phyloP scores from a whole-genome alignment of 2,329 filamentous ascomycete species.

The Aspergillus sp. region DNA sequence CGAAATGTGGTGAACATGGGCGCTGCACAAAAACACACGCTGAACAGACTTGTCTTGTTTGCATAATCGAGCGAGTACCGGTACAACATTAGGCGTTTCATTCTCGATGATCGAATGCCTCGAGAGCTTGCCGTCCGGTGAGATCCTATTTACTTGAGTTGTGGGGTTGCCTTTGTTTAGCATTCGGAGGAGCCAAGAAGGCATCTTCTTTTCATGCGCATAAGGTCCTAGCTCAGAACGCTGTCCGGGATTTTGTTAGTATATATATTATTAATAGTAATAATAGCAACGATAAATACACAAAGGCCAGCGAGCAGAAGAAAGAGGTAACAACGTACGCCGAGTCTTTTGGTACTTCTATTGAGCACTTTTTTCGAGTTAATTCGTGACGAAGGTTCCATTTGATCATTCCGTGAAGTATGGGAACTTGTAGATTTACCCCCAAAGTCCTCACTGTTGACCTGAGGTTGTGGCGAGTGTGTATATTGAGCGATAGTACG shows the following conservation, averaged over 20 bases:
- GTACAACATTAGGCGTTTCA: constrained; percentile 56
- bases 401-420: background rate
- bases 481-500: constrained; percentile 42
- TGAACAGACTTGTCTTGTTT: constrained; percentile 64
- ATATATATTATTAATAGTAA: background rate
- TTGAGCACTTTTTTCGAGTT: background rate
- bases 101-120: constrained; percentile 49
- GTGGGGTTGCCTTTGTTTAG: constrained; percentile 61
- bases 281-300: background rate
- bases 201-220: constrained; percentile 74
- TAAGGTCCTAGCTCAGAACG: constrained; percentile 68
- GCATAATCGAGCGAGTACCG: constrained; percentile 63
- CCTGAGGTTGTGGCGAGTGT: constrained; percentile 3
- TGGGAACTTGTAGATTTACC: background rate
- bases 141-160: constrained; percentile 53
- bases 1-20: constrained; percentile 73
- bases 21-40: constrained; percentile 77
- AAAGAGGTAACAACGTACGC: constrained; percentile 21
- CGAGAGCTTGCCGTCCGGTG: constrained; percentile 43
- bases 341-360: constrained; percentile 29
- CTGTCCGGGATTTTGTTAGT: constrained; percentile 29
- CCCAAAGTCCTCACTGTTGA: background rate
- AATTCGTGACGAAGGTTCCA: background rate
- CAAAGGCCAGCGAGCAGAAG: background rate
- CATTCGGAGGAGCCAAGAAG: constrained; percentile 63